phyloP scores from a whole-genome alignment of 768 basidiomycete species.

The Mycena vitilis region DNA sequence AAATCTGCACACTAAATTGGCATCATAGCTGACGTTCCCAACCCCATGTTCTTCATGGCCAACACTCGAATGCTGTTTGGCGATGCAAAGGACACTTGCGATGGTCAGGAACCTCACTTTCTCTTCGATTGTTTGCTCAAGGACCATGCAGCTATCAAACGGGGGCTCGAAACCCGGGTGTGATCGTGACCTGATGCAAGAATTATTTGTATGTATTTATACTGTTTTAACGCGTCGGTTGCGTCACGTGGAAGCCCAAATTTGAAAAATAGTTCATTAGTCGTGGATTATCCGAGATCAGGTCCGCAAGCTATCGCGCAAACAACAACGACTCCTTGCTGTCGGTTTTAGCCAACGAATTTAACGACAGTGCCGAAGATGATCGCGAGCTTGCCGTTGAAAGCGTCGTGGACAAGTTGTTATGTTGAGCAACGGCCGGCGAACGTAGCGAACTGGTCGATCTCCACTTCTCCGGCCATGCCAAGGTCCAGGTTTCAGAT shows the following conservation, averaged over 20 bases:
- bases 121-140: slow-evolving; percentile 7
- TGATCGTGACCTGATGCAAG: neutral
- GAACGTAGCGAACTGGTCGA: slow-evolving; percentile 25
- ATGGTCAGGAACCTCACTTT: slow-evolving; percentile 60
- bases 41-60: slow-evolving; percentile 94
- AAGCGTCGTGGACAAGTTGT: slow-evolving; percentile 5
- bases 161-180: slow-evolving; percentile 58
- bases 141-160: slow-evolving; percentile 63
- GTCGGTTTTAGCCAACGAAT: slow-evolving; percentile 31
- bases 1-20: slow-evolving; percentile 11
- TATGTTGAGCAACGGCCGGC: slow-evolving; percentile 29
- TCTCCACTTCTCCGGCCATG: slow-evolving; percentile 40
- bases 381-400: slow-evolving; percentile 36
- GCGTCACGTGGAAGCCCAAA: too few species aligned
- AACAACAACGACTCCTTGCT: slow-evolving; percentile 37
- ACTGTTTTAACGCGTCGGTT: too few species aligned
- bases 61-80: slow-evolving; percentile 93
- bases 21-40: slow-evolving; percentile 83
- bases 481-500: slow-evolving; percentile 35
- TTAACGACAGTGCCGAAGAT: slow-evolving; percentile 36
- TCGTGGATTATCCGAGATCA: neutral
- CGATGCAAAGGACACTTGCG: slow-evolving; percentile 91
- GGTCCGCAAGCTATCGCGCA: slow-evolving; percentile 24
- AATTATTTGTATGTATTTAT: slow-evolving; percentile 19
- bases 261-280: neutral